These are phyloP conservation scores for Cornus kousa DNA, from an alignment of 148 eudicot genomes.

Conservation along the genomic window DNA sequence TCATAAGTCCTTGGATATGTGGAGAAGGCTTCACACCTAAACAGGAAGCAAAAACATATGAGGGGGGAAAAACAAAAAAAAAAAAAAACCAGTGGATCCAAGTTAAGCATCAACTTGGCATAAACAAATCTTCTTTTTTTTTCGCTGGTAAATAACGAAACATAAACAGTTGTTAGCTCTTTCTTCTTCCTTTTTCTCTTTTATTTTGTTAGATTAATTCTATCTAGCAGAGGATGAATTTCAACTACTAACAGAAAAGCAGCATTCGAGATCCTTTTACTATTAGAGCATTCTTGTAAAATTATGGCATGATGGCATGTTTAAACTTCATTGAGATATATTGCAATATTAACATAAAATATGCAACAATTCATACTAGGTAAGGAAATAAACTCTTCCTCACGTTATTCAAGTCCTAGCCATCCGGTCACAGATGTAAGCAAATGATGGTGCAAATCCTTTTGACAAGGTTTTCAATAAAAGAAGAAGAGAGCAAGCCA, in stretches of 20 bases:
- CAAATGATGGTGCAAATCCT: too few species aligned
- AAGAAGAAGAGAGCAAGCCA: too few species aligned
- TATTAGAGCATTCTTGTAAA: not conserved
- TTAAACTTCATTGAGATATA: not conserved
- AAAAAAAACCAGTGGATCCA: not conserved
- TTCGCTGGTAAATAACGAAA: too few species aligned
- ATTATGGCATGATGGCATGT: not conserved
- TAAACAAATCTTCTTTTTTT: not conserved
- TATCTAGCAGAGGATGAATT: not conserved
- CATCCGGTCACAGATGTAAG: not conserved
- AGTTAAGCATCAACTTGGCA: not conserved
- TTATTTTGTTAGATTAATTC: not conserved
- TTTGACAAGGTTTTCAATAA: too few species aligned
- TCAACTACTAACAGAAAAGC: not conserved
- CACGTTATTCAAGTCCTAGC: not conserved
- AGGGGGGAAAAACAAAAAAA: constrained; percentile 4
- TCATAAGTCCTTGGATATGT: constrained; percentile 59
- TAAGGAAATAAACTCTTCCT: not conserved
- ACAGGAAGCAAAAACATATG: constrained; percentile 8
- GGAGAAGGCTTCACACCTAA: constrained; percentile 60
- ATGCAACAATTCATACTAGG: not conserved
- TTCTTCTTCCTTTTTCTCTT: not conserved
- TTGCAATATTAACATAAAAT: not conserved
- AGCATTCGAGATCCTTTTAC: not conserved
- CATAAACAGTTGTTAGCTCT: not conserved